Evolutionary conservation across 2,329 filamentous ascomycete genomes (phyloP).

Genomic region (Beauveria rudraprayagi): DNA sequence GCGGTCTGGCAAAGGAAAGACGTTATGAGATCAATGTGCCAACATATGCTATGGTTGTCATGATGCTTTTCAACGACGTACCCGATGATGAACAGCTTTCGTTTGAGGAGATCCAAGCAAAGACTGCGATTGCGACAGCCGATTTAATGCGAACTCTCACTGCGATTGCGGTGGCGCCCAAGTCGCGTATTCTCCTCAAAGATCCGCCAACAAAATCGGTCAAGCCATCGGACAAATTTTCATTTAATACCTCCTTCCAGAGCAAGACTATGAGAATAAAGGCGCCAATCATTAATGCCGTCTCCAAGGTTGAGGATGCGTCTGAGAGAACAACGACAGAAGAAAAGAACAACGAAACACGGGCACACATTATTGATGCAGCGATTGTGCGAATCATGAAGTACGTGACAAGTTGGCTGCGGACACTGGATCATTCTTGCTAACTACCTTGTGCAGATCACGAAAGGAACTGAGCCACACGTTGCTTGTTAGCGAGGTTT

Average conservation of each 20-base stretch:
- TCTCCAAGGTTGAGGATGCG: slow-evolving; percentile 76
- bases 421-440: slow-evolving; percentile 9
- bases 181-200: slow-evolving; percentile 73
- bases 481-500: slow-evolving; percentile 62
- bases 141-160: slow-evolving; percentile 74
- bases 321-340: slow-evolving; percentile 63
- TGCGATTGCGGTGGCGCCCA: slow-evolving; percentile 73
- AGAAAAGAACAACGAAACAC: slow-evolving; percentile 64
- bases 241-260: slow-evolving; percentile 72
- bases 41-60: slow-evolving; percentile 84
- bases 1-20: slow-evolving; percentile 52
- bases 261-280: slow-evolving; percentile 84
- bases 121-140: slow-evolving; percentile 66
- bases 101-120: slow-evolving; percentile 73
- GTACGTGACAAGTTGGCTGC: slow-evolving; percentile 42
- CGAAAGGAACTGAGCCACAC: slow-evolving; percentile 64
- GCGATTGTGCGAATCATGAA: slow-evolving; percentile 80
- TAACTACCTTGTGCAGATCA: slow-evolving; percentile 45
- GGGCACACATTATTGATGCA: slow-evolving; percentile 65
- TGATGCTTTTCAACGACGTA: slow-evolving; percentile 83
- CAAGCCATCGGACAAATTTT: slow-evolving; percentile 69
- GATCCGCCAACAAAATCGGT: slow-evolving; percentile 71
- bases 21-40: slow-evolving; percentile 87
- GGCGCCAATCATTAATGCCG: slow-evolving; percentile 71
- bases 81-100: slow-evolving; percentile 40